Evolutionary conservation across 768 basidiomycete genomes (phyloP).

Genomic region (Candolleomyces aberdarensis): DNA sequence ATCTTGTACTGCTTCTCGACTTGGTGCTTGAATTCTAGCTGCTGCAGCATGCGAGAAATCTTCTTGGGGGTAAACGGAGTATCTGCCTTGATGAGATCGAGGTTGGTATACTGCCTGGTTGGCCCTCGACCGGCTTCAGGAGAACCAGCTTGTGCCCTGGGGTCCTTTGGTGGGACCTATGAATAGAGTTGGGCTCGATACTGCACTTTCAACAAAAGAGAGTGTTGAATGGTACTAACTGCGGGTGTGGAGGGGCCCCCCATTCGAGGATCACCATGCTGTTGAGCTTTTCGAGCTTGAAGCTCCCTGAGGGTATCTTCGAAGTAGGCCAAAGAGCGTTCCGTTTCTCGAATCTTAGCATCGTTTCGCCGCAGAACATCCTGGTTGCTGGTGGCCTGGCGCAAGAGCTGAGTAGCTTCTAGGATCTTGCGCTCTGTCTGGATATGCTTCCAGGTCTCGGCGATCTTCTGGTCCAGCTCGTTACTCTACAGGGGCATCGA

Average conservation of each 20-base stretch:
- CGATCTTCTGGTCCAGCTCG: conserved; percentile 91
- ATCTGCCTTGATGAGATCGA: conserved; percentile 97
- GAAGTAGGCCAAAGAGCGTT: conserved; percentile 82
- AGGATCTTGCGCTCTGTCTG: conserved; percentile 91
- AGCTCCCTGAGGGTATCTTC: conserved; percentile 82
- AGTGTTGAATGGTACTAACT: conserved; percentile 22
- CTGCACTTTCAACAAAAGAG: background rate
- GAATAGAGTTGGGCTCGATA: conserved; percentile 20
- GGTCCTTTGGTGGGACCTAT: conserved; percentile 50
- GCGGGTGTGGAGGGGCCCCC: conserved; percentile 42
- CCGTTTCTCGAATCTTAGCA: conserved; percentile 82
- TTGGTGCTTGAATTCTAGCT: conserved; percentile 98
- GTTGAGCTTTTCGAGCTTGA: conserved; percentile 69
- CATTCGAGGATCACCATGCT: conserved; percentile 56
- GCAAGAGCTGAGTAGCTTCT: conserved; percentile 75
- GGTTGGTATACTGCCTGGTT: conserved; percentile 70
- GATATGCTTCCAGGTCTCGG: conserved; percentile 86
- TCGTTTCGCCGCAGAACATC: conserved; percentile 83
- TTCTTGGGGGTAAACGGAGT: conserved; percentile 94
- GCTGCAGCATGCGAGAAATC: conserved; percentile 97
- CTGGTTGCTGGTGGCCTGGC: conserved; percentile 80
- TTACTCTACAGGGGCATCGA: conserved; percentile 34
- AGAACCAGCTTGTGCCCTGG: conserved; percentile 29
- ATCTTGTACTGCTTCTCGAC: conserved; percentile 98
- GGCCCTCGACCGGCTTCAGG: conserved; percentile 38